Evolutionary conservation across 805 yeast species (phyloP).

Genomic region (Kluyveromyces aestuarii): DNA sequence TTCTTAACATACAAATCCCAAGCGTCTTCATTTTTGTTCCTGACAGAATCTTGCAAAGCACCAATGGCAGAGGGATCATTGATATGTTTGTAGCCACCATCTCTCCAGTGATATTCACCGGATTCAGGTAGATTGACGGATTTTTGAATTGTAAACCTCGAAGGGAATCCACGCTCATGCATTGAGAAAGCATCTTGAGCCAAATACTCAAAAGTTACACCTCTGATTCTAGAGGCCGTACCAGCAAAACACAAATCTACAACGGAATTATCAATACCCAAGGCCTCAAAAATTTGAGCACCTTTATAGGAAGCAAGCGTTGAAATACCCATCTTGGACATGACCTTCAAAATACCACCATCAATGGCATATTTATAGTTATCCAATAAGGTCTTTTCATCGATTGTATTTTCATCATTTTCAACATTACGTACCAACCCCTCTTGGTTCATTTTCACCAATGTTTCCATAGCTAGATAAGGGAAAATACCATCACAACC

Average conservation of each 20-base stretch:
- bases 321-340: slow-evolving; percentile 99
- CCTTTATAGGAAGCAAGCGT: slow-evolving; percentile 98
- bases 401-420: slow-evolving; percentile 28
- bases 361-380: slow-evolving; percentile 83
- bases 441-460: slow-evolving; percentile 76
- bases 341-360: slow-evolving; percentile 88
- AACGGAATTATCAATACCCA: slow-evolving; percentile 92
- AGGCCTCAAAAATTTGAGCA: slow-evolving; percentile 95
- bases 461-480: slow-evolving; percentile 83
- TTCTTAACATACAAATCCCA: slow-evolving; percentile 83
- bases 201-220: slow-evolving; percentile 89
- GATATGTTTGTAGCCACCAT: slow-evolving; percentile 93
- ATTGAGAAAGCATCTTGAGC: slow-evolving; percentile 94
- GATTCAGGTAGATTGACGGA: slow-evolving; percentile 72
- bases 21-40: slow-evolving; percentile 90
- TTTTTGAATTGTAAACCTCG: slow-evolving; percentile 60
- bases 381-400: slow-evolving; percentile 51
- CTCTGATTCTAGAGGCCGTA: slow-evolving; percentile 93
- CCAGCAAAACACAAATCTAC: slow-evolving; percentile 94
- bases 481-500: slow-evolving; percentile 97
- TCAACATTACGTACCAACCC: slow-evolving; percentile 50
- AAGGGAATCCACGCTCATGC: slow-evolving; percentile 88
- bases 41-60: slow-evolving; percentile 93
- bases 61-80: slow-evolving; percentile 95
- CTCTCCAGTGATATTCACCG: slow-evolving; percentile 98